Percentiles rank a stretch among this genome's conserved stretches.
Conservation (phyloP, 805 yeast species). For the Zygosaccharomyces bailii region DNA sequence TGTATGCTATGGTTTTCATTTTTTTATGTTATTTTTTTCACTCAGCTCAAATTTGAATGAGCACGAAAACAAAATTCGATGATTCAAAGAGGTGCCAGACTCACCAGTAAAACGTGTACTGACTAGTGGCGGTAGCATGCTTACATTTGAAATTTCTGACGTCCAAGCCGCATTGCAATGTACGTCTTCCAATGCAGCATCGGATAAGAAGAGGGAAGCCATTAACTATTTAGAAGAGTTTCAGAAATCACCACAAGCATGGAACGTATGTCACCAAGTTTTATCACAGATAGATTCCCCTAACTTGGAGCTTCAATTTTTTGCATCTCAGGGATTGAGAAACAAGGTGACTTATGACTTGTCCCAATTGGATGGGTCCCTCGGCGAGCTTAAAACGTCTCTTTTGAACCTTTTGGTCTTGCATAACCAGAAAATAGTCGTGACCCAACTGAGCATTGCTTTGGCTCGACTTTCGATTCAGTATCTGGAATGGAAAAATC, state of each 20-base stretch:
- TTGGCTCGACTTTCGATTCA: conserved; percentile 81
- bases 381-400: conserved; percentile 62
- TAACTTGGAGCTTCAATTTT: conserved; percentile 59
- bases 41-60: conserved; percentile 1
- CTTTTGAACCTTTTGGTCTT: conserved; percentile 54
- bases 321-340: conserved; percentile 88
- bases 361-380: conserved; percentile 59
- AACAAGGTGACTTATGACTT: conserved; percentile 82
- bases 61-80: not conserved
- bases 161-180: conserved; percentile 31
- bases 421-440: conserved; percentile 57
- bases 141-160: conserved; percentile 17
- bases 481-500: conserved; percentile 64
- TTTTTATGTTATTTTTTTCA: conserved; percentile 1
- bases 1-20: not conserved
- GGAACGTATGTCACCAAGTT: conserved; percentile 64
- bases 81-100: not conserved
- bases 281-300: conserved; percentile 37
- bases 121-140: not conserved
- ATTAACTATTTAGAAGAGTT: conserved; percentile 65
- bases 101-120: not conserved
- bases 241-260: conserved; percentile 79
- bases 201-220: conserved; percentile 41
- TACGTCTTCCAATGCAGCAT: conserved; percentile 29
- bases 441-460: conserved; percentile 79